These are phyloP conservation scores for Pseudevernia furfuracea DNA, from an alignment of 495 filamentous ascomycete genomes.

Conservation along the genomic window DNA sequence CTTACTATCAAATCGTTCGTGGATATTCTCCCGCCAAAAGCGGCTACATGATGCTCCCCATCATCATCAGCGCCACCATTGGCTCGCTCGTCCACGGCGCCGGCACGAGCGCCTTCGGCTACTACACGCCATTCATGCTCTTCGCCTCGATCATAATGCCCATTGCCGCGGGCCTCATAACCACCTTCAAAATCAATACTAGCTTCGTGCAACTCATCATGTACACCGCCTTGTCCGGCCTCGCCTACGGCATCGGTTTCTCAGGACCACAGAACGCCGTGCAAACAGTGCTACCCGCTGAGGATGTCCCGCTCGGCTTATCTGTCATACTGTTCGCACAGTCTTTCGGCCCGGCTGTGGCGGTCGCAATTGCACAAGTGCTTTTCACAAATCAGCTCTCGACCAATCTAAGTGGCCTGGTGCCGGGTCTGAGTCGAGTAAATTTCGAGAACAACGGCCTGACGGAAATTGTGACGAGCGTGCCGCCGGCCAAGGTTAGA, in stretches of 20 bases:
- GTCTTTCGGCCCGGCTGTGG: neutral
- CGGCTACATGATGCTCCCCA: constrained; percentile 36
- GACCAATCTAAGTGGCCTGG: neutral
- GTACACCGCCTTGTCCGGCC: neutral
- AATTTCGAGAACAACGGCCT: neutral
- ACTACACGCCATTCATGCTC: neutral
- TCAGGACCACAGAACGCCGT: neutral
- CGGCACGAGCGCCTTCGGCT: constrained; percentile 24
- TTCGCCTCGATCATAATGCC: neutral
- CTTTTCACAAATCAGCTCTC: neutral
- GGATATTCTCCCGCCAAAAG: neutral
- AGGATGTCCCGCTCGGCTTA: neutral
- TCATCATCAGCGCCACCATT: constrained; percentile 32
- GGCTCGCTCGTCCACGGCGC: constrained; percentile 25
- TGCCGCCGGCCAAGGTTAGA: constrained; percentile 5
- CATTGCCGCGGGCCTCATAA: neutral
- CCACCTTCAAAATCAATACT: neutral
- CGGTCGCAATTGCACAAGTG: neutral
- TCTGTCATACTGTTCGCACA: neutral
- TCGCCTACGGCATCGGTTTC: neutral
- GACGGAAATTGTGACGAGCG: constrained; percentile 4
- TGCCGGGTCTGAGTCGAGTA: neutral
- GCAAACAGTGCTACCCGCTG: neutral
- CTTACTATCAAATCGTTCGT: neutral
- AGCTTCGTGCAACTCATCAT: neutral